Evolutionary conservation across 768 basidiomycete species (phyloP).

Genomic region (Kwoniella sp.): DNA sequence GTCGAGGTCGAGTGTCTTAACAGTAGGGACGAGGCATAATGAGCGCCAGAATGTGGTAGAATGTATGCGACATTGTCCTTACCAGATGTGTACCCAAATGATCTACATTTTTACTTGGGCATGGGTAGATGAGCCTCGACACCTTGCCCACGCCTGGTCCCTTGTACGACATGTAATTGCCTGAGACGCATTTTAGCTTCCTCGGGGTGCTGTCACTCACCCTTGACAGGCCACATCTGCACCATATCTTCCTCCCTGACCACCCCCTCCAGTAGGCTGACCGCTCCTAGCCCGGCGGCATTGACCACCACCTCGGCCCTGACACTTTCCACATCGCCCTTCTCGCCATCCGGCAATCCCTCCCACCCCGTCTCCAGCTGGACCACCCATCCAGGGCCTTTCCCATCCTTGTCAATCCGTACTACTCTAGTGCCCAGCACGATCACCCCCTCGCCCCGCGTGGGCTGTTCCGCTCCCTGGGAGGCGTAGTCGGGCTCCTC

Average conservation of each 20-base stretch:
- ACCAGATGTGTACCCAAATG: constrained; percentile 83
- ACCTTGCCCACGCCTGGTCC: constrained; percentile 69
- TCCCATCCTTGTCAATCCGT: constrained; percentile 64
- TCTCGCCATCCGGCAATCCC: constrained; percentile 48
- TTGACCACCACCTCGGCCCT: constrained; percentile 75
- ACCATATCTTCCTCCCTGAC: constrained; percentile 20
- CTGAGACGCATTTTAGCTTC: constrained; percentile 6
- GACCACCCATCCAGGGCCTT: constrained; percentile 74
- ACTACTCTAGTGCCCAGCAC: constrained; percentile 78
- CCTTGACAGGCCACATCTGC: constrained; percentile 35
- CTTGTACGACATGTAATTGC: constrained; percentile 76
- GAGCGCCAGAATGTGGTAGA: not conserved
- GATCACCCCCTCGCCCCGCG: constrained; percentile 52
- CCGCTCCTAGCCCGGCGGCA: constrained; percentile 52
- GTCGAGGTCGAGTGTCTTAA: constrained; percentile 62
- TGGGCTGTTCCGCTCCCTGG: not conserved
- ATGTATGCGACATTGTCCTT: too few species aligned
- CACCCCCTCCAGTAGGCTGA: constrained; percentile 33
- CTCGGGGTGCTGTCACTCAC: constrained; percentile 18
- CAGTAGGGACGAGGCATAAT: not conserved
- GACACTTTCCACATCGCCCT: constrained; percentile 58
- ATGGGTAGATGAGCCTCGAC: constrained; percentile 82
- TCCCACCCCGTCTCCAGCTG: constrained; percentile 62
- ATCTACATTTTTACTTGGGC: constrained; percentile 66
- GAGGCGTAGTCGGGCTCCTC: constrained; percentile 57